phyloP scores from a whole-genome alignment of 768 basidiomycete species.

The Myochromella boudieri region DNA sequence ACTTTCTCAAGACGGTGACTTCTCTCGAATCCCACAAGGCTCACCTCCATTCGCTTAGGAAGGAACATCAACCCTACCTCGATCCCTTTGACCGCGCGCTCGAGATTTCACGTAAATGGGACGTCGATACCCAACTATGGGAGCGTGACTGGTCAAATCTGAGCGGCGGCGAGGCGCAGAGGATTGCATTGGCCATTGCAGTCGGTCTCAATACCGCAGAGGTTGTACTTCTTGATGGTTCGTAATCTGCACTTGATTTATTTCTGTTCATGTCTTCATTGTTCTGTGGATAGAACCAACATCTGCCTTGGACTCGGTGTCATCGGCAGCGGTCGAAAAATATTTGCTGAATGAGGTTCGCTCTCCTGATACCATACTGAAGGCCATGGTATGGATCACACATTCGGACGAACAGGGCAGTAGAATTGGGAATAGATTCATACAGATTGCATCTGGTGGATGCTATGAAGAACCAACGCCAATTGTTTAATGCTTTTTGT shows the following conservation, averaged over 20 bases:
- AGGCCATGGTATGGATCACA: conserved; percentile 86
- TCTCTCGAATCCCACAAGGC: conserved; percentile 49
- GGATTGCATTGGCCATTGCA: conserved; percentile 77
- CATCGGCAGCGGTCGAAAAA: conserved; percentile 66
- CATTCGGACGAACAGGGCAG: conserved; percentile 81
- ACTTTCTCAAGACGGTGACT: conserved; percentile 61
- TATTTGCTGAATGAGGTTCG: conserved; percentile 54
- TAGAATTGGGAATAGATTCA: conserved; percentile 70
- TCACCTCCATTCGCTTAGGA: conserved; percentile 11
- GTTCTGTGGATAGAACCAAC: conserved; percentile 67
- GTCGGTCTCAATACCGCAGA: conserved; percentile 75
- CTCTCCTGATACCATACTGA: conserved; percentile 47
- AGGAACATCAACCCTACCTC: conserved; percentile 17
- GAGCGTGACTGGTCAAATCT: conserved; percentile 75
- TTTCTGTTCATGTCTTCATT: not conserved
- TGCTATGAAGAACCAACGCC: conserved; percentile 38
- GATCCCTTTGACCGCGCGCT: conserved; percentile 38
- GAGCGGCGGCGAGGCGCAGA: conserved; percentile 86
- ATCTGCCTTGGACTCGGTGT: conserved; percentile 76
- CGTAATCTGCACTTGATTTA: conserved; percentile 18
- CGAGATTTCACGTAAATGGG: conserved; percentile 64
- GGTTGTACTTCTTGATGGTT: conserved; percentile 78
- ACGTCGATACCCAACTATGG: conserved; percentile 70
- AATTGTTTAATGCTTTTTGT: conserved; percentile 16
- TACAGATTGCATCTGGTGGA: conserved; percentile 45